A percentile compares a stretch with the other conserved stretches of the same genome.
Evolutionary conservation across 2,329 filamentous ascomycete genomes (phyloP).

Genomic region (Sclerotinia trifoliorum): DNA sequence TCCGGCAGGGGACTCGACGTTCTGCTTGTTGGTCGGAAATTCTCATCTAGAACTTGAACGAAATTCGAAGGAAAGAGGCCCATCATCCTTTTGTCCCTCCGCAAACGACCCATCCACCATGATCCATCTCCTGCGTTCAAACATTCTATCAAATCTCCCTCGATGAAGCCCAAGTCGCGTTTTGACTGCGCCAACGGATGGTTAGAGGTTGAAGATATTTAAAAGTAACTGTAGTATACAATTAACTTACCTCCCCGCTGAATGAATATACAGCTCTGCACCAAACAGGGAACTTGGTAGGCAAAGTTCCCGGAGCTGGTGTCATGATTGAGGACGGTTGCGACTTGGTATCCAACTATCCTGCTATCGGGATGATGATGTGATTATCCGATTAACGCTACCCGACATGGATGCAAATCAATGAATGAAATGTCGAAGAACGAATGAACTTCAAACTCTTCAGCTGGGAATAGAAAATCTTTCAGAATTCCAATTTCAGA

Average conservation of each 20-base stretch:
- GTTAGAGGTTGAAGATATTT: not conserved
- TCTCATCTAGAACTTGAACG: constrained; percentile 81
- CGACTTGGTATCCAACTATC: constrained; percentile 1
- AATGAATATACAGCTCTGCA: constrained; percentile 88
- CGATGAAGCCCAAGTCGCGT: constrained; percentile 92
- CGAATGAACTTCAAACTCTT: too few relatives aligned
- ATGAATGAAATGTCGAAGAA: too few relatives aligned
- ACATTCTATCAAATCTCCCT: constrained; percentile 97
- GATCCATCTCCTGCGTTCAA: constrained; percentile 95
- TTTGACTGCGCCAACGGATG: constrained; percentile 59
- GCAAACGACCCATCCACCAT: constrained; percentile 96
- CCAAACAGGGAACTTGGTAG: constrained; percentile 84
- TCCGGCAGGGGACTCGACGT: constrained; percentile 52
- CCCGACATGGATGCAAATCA: constrained; percentile 5
- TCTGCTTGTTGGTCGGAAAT: constrained; percentile 73
- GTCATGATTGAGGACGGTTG: constrained; percentile 39
- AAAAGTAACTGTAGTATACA: not conserved
- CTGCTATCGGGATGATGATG: constrained; percentile 13
- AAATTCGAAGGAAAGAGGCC: constrained; percentile 97
- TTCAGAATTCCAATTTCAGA: too few relatives aligned
- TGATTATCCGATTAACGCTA: constrained; percentile 14
- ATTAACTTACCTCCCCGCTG: constrained; percentile 68
- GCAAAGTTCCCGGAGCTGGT: constrained; percentile 59
- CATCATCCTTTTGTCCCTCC: constrained; percentile 84
- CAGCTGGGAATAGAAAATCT: too few relatives aligned